Evolutionary conservation across 371 early-diverging fungal genomes (phyloP).

Genomic region (Mortierella sp.): DNA sequence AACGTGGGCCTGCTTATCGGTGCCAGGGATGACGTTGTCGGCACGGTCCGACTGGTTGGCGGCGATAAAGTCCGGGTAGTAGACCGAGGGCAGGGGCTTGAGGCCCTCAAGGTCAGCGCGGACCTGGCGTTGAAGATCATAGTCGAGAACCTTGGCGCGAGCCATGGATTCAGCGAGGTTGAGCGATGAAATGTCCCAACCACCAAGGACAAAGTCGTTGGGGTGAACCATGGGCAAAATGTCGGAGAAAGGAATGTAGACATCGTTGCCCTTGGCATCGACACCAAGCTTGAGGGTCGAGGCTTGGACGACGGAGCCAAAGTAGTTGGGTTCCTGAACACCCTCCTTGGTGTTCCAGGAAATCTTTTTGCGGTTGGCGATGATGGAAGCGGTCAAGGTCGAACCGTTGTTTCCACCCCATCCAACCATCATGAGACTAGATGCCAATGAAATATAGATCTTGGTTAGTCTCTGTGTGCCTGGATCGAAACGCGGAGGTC

Average conservation of each 20-base stretch:
- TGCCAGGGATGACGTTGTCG: constrained; percentile 87
- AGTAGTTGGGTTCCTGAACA: constrained; percentile 92
- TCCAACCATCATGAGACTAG: constrained; percentile 98
- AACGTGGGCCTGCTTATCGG: constrained; percentile 86
- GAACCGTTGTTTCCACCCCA: constrained; percentile 99
- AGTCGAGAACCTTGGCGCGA: constrained; percentile 93
- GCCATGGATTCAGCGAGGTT: constrained; percentile 93
- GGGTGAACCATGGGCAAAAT: constrained; percentile 96
- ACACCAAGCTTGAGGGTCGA: constrained; percentile 95
- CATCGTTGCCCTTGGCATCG: constrained; percentile 82
- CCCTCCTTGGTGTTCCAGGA: constrained; percentile 95
- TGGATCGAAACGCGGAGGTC: too few species aligned
- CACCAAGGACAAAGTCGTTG: constrained; percentile 94
- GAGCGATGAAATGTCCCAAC: constrained; percentile 94
- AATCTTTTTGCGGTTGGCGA: constrained; percentile 89
- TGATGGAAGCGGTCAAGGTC: constrained; percentile 94
- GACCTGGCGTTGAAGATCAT: constrained; percentile 95
- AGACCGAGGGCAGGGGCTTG: constrained; percentile 92
- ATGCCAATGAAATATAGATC: constrained; percentile 7
- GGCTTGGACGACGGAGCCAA: constrained; percentile 94
- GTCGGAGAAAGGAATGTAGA: constrained; percentile 89
- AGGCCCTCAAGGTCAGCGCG: constrained; percentile 78
- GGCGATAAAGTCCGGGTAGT: constrained; percentile 97
- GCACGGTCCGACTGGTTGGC: constrained; percentile 97
- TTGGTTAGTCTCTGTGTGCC: constrained; percentile 9